phyloP scores from a whole-genome alignment of 768 basidiomycete species.

The Termitomyces sp. region DNA sequence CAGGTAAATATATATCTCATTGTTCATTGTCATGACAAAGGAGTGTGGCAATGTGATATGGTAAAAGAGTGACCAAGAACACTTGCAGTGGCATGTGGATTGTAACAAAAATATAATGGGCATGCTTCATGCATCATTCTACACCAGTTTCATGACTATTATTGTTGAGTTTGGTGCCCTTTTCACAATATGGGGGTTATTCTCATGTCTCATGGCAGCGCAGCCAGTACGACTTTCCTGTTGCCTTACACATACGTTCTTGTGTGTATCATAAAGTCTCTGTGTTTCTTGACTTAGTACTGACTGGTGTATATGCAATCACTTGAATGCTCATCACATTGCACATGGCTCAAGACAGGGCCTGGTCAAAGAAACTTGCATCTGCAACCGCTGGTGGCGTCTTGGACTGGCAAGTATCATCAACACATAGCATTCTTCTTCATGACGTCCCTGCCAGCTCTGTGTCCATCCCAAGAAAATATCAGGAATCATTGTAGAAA shows the following conservation, averaged over 20 bases:
- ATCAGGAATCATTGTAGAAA: slow-evolving; percentile 9
- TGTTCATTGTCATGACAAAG: too few species aligned
- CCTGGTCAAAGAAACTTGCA: slow-evolving; percentile 31
- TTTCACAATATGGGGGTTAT: slow-evolving; percentile 17
- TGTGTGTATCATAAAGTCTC: slow-evolving; percentile 2
- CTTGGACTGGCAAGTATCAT: too few species aligned
- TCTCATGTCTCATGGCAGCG: slow-evolving; percentile 8
- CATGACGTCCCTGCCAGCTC: slow-evolving; percentile 17
- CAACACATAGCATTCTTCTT: slow-evolving; percentile 26
- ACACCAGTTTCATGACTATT: slow-evolving; percentile 15
- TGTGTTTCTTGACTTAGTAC: neutral
- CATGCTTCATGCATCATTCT: slow-evolving; percentile 16
- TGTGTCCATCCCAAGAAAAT: slow-evolving; percentile 9
- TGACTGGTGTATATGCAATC: slow-evolving; percentile 12
- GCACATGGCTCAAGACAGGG: slow-evolving; percentile 32
- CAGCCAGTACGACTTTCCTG: slow-evolving; percentile 7
- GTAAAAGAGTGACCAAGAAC: too few species aligned
- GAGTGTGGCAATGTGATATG: too few species aligned
- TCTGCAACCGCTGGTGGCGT: slow-evolving; percentile 22
- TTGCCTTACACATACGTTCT: slow-evolving; percentile 15
- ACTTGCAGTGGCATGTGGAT: too few species aligned
- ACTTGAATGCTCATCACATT: slow-evolving; percentile 32
- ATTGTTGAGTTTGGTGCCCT: slow-evolving; percentile 18
- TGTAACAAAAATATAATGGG: slow-evolving; percentile 15
- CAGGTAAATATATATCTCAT: too few species aligned